Evolutionary conservation across 2,329 filamentous ascomycete genomes (phyloP).

Genomic region (Fonsecaea pedrosoi): DNA sequence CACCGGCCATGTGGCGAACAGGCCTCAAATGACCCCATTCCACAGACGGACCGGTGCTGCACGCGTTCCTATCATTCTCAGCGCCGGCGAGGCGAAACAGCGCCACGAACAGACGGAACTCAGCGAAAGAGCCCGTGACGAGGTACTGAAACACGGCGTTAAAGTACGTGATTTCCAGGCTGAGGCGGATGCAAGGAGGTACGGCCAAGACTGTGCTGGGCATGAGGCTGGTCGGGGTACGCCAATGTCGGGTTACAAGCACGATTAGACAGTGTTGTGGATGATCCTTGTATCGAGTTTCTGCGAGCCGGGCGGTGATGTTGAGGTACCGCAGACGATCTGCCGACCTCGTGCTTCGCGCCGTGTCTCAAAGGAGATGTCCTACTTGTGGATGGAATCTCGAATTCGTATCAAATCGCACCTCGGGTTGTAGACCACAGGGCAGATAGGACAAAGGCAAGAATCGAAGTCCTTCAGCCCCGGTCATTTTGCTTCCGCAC

Average conservation of each 20-base stretch:
- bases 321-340: background rate
- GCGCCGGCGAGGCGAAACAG: constrained; percentile 15
- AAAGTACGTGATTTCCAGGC: constrained; percentile 35
- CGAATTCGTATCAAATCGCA: background rate
- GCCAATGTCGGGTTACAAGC: background rate
- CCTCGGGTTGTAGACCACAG: background rate
- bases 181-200: constrained; percentile 26
- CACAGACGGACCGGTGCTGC: background rate
- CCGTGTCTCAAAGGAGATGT: background rate
- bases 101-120: constrained; percentile 24
- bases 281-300: background rate
- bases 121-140: constrained; percentile 27
- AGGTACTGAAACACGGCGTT: constrained; percentile 32
- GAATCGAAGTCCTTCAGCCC: constrained; percentile 13
- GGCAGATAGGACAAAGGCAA: background rate
- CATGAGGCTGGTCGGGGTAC: background rate
- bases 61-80: constrained; percentile 19
- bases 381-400: background rate
- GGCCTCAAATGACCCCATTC: constrained; percentile 9
- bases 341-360: background rate
- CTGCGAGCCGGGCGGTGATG: background rate
- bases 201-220: background rate
- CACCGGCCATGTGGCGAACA: background rate
- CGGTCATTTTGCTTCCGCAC: constrained; percentile 37
- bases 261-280: background rate